These are phyloP conservation scores for Eucalyptus curtisii DNA, from an alignment of 345 rosid genomes.

Conservation along the genomic window DNA sequence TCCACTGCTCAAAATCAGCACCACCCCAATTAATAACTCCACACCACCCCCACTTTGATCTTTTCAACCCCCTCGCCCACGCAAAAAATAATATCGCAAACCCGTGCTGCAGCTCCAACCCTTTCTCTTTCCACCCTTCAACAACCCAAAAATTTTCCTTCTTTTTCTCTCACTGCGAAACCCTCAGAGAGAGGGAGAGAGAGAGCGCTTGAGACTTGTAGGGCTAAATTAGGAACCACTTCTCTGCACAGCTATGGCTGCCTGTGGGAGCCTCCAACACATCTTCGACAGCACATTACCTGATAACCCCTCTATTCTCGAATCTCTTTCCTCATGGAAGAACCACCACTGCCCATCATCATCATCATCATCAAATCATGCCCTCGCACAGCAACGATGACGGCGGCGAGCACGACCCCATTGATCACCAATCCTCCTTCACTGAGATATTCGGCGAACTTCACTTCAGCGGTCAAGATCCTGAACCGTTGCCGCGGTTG, in stretches of 20 bases:
- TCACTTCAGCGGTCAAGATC: conserved; percentile 34
- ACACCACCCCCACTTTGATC: conserved; percentile 16
- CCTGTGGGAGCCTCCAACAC: conserved; percentile 58
- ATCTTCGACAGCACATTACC: conserved; percentile 51
- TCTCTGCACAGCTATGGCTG: conserved; percentile 34
- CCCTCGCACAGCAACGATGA: not conserved
- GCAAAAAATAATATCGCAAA: not conserved
- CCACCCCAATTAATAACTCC: conserved; percentile 9
- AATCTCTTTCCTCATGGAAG: conserved; percentile 57
- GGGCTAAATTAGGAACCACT: not conserved
- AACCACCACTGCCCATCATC: conserved; percentile 13
- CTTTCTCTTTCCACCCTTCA: not conserved
- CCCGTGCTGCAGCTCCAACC: not conserved
- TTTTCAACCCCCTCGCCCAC: conserved; percentile 6
- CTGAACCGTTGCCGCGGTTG: not conserved
- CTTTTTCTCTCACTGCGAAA: not conserved
- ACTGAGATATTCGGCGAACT: conserved; percentile 71
- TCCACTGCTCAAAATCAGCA: conserved; percentile 12
- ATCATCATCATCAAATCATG: not conserved
- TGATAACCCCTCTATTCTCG: conserved; percentile 34
- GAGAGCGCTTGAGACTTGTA: not conserved
- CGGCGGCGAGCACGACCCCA: not conserved
- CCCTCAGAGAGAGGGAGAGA: not conserved
- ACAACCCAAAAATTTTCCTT: not conserved
- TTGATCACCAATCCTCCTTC: conserved; percentile 15